phyloP scores from a whole-genome alignment of 805 yeast species.

The Torulaspora quercuum region DNA sequence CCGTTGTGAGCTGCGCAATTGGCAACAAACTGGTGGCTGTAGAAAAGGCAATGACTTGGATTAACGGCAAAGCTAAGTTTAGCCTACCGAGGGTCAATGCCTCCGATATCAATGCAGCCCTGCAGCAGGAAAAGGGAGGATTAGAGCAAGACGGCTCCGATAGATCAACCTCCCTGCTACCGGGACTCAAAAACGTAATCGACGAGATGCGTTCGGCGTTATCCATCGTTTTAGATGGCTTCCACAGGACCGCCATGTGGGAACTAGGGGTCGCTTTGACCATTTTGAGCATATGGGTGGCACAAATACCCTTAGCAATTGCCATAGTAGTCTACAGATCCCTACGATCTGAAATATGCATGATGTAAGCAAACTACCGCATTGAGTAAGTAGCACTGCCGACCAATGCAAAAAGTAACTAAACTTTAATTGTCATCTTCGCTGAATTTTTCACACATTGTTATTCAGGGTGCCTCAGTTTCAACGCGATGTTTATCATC shows the following conservation, averaged over 20 bases:
- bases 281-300: constrained; percentile 47
- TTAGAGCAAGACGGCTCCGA: constrained; percentile 6
- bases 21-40: constrained; percentile 66
- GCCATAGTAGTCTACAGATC: constrained; percentile 9
- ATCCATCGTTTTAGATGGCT: constrained; percentile 7
- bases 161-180: constrained; percentile 4
- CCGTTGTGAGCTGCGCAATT: constrained; percentile 74
- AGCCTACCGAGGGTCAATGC: constrained; percentile 37
- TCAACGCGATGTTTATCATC: too few species aligned
- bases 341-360: too few species aligned
- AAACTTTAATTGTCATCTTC: too few species aligned
- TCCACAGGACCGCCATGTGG: constrained; percentile 35
- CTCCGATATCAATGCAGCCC: constrained; percentile 28
- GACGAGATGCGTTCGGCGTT: constrained; percentile 16
- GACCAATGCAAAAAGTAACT: too few species aligned
- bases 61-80: constrained; percentile 13
- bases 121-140: constrained; percentile 11
- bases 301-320: constrained; percentile 43
- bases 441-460: too few species aligned
- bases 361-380: too few species aligned
- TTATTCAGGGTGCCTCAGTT: too few species aligned
- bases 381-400: too few species aligned
- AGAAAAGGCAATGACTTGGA: constrained; percentile 76
- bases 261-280: constrained; percentile 49
- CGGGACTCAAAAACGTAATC: constrained; percentile 7